Evolutionary conservation across 2,329 filamentous ascomycete species (phyloP), one percentile per base, ranked within the genome.

Genomic region (Venturia carpophila): DNA sequence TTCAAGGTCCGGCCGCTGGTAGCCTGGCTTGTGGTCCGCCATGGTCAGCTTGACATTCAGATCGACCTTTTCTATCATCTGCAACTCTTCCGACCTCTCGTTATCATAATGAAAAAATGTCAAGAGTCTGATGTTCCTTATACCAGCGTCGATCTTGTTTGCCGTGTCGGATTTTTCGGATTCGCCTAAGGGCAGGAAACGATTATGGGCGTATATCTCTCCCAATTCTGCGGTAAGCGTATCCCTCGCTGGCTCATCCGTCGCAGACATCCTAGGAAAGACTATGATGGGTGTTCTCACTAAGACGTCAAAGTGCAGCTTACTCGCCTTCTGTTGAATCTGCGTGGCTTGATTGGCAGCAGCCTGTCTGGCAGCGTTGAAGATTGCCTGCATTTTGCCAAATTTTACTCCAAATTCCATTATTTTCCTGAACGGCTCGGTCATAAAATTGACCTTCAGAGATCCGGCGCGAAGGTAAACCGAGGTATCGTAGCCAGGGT

Each of bases 331-430:
- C 72, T 97, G 89, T 72, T 97, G 94, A 6, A 99, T 85, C 72
- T 97, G 92, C 66, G 85, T 96, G 11, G 94, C 95, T 75, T 97
- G 92, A 67, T 90, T 93, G 47, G 94, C 91, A 2, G 95, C 94
- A 47, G 93, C 95, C 76, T 96, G 91, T 42, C 95, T 86, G 15
- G 95, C 94, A 52, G 94, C 93, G 73, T 99, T 99, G 80, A 96
- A 99, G 64, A 99, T 89, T 27, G 94, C 93, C 76, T 99, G 94
- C 94, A 99, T 99, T 77, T 96, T 96, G 67, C 95, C 94, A 74
- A 99, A 99, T 72, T 99, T 99, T 74, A 99, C 92, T 55, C 96
- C 81, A 75, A 99, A 99, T 69, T 95, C 91, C 76, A 99, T 91
- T 68, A 99, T 97, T 77, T 97, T 97, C 63, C 94, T 87, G 80